Evolutionary conservation across 2,329 filamentous ascomycete genomes (phyloP).

Genomic region (Fusarium sp.): DNA sequence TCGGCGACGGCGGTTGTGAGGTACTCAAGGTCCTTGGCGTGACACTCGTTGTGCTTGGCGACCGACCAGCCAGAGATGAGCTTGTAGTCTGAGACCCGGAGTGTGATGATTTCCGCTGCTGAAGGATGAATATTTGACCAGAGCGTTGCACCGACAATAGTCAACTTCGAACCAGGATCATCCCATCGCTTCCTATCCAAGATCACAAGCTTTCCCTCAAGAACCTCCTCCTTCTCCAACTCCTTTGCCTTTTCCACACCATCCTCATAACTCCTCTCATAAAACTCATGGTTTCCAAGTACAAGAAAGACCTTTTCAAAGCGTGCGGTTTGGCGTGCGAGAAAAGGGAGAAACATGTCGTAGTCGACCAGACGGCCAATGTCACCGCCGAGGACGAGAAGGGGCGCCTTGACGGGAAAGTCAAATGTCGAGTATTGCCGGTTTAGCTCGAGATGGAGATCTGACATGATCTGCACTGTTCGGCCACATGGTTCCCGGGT

Average conservation of each 20-base stretch:
- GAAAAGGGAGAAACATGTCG: constrained; percentile 57
- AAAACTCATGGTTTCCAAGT: constrained; percentile 68
- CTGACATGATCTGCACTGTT: constrained; percentile 56
- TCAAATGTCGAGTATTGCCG: constrained; percentile 56
- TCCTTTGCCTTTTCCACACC: constrained; percentile 52
- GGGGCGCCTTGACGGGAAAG: constrained; percentile 54
- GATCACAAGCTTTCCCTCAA: constrained; percentile 55
- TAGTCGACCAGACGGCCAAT: constrained; percentile 62
- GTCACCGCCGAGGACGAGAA: constrained; percentile 62
- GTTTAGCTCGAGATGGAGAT: constrained; percentile 62
- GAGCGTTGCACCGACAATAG: constrained; percentile 68
- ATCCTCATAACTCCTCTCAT: constrained; percentile 53
- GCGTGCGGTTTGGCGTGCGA: constrained; percentile 53
- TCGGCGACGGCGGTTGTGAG: constrained; percentile 54
- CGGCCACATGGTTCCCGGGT: constrained; percentile 34
- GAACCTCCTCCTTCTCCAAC: constrained; percentile 52
- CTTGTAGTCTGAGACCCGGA: constrained; percentile 64
- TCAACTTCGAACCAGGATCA: constrained; percentile 56
- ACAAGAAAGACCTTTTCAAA: constrained; percentile 61
- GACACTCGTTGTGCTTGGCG: constrained; percentile 59
- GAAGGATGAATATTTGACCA: constrained; percentile 63
- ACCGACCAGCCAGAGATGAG: constrained; percentile 65
- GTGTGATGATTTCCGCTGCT: constrained; percentile 52
- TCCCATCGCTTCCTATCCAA: constrained; percentile 56
- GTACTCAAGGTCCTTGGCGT: constrained; percentile 63